phyloP scores from a whole-genome alignment of 495 filamentous ascomycete genomes.

The Lepraria neglecta region DNA sequence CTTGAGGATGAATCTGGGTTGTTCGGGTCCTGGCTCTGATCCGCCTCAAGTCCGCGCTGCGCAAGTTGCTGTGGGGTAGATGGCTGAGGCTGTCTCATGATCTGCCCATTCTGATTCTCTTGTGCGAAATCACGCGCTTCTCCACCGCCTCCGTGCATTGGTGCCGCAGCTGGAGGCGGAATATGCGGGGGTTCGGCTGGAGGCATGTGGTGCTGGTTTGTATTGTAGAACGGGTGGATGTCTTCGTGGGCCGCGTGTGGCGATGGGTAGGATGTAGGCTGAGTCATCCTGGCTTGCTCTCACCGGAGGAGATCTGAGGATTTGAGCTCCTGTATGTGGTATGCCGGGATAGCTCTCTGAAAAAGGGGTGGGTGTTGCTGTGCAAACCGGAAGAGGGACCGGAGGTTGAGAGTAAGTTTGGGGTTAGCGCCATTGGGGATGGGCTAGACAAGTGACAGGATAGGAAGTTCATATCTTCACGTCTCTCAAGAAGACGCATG shows the following conservation, averaged over 20 bases:
- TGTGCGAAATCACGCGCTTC: slow-evolving; percentile 16
- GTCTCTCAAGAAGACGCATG: not conserved
- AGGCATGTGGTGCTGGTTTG: slow-evolving; percentile 19
- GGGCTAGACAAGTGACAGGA: slow-evolving; percentile 10
- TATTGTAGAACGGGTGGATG: slow-evolving; percentile 16
- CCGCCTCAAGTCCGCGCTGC: slow-evolving; percentile 47
- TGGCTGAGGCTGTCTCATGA: slow-evolving; percentile 8
- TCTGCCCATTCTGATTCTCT: slow-evolving; percentile 15
- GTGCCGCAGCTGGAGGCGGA: slow-evolving; percentile 18
- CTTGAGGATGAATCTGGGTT: slow-evolving; percentile 60
- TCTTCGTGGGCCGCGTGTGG: slow-evolving; percentile 12
- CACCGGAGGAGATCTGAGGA: too few species aligned
- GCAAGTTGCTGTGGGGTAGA: slow-evolving; percentile 25
- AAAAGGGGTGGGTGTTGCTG: not conserved
- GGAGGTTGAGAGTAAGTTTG: slow-evolving; percentile 1
- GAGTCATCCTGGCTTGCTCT: slow-evolving; percentile 6
- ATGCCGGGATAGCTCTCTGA: not conserved
- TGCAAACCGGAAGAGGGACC: slow-evolving; percentile 1
- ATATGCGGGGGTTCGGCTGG: slow-evolving; percentile 14
- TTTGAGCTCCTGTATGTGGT: not conserved
- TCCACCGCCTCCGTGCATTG: slow-evolving; percentile 17
- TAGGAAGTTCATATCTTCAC: not conserved
- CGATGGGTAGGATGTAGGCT: slow-evolving; percentile 12
- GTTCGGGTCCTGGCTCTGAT: slow-evolving; percentile 39
- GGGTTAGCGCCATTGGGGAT: slow-evolving; percentile 16